These are phyloP conservation scores for Botryosphaeria dothidea DNA, from an alignment of 2,329 filamentous ascomycete species.

Conservation along the genomic window DNA sequence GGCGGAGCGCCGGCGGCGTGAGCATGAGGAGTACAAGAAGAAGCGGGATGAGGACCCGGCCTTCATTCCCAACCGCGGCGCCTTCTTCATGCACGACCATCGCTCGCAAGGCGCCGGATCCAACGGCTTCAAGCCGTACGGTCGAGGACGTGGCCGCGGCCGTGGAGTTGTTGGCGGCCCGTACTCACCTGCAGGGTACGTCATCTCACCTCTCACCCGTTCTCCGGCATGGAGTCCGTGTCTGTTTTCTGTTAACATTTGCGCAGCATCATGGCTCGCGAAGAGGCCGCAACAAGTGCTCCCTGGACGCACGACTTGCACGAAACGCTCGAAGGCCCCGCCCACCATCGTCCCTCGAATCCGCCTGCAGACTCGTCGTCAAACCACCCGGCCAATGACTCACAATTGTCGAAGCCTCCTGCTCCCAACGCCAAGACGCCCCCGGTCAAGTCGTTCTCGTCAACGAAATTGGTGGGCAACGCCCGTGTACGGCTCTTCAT, in stretches of 20 bases:
- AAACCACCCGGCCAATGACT: constrained; percentile 21
- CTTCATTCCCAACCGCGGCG: constrained; percentile 90
- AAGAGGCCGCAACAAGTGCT: constrained; percentile 61
- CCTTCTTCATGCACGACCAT: constrained; percentile 97
- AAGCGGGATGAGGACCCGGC: constrained; percentile 86
- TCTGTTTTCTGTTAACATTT: constrained; percentile 29
- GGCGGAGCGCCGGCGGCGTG: constrained; percentile 72
- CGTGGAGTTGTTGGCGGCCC: constrained; percentile 59
- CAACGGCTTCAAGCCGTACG: constrained; percentile 75
- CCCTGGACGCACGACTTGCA: constrained; percentile 96
- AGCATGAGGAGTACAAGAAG: constrained; percentile 89
- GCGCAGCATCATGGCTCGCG: constrained; percentile 42
- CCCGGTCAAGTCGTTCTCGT: constrained; percentile 62
- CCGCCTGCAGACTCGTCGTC: neutral
- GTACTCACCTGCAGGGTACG: constrained; percentile 63
- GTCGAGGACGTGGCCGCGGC: constrained; percentile 65
- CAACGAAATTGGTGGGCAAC: constrained; percentile 79
- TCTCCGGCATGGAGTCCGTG: constrained; percentile 8
- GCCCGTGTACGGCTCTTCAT: constrained; percentile 81
- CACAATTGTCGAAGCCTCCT: constrained; percentile 23
- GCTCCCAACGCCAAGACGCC: constrained; percentile 25
- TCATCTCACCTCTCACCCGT: constrained; percentile 16
- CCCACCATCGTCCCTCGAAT: constrained; percentile 54
- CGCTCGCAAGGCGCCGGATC: constrained; percentile 73
- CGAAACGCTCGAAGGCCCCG: constrained; percentile 35